phyloP scores from a whole-genome alignment of 2,329 filamentous ascomycete genomes.

The Cryoendolithus antarcticus region DNA sequence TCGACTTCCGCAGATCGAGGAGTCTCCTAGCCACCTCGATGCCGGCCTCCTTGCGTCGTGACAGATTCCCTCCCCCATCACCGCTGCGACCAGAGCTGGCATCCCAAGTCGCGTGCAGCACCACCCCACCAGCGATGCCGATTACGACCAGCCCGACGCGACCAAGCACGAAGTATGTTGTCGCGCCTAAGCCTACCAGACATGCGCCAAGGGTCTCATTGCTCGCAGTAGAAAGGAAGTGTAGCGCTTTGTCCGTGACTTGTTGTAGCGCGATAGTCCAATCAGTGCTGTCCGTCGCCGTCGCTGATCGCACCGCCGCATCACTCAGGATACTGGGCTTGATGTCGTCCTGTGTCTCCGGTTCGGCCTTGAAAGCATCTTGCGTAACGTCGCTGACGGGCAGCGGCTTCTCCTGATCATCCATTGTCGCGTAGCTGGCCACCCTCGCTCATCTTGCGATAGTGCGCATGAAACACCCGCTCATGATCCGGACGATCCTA shows the following conservation, averaged over 20 bases:
- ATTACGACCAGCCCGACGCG: slow-evolving; percentile 74
- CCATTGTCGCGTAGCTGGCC: too few relatives aligned
- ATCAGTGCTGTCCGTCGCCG: too few relatives aligned
- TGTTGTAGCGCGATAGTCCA: slow-evolving; percentile 14
- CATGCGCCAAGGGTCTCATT: slow-evolving; percentile 65
- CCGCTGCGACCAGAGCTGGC: slow-evolving; percentile 18
- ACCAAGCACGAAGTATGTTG: slow-evolving; percentile 73
- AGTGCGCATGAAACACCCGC: too few relatives aligned
- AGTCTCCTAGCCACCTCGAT: slow-evolving; percentile 44
- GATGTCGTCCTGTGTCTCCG: too few relatives aligned
- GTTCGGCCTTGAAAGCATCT: too few relatives aligned
- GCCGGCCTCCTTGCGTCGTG: slow-evolving; percentile 38
- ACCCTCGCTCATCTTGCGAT: too few relatives aligned
- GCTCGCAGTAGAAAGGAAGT: slow-evolving; percentile 68
- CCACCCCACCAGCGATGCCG: slow-evolving; percentile 66
- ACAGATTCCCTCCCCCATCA: slow-evolving; percentile 14
- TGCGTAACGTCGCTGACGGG: too few relatives aligned
- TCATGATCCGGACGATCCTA: too few relatives aligned
- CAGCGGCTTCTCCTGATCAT: too few relatives aligned
- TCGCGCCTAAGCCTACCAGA: slow-evolving; percentile 57
- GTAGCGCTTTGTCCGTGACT: slow-evolving; percentile 38
- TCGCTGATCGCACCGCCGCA: too few relatives aligned
- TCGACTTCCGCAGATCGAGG: slow-evolving; percentile 37
- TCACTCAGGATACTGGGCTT: too few relatives aligned
- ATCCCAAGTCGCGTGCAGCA: slow-evolving; percentile 65